Evolutionary conservation across 805 yeast genomes (phyloP).

Genomic region (Hanseniaspora mollemarum): DNA sequence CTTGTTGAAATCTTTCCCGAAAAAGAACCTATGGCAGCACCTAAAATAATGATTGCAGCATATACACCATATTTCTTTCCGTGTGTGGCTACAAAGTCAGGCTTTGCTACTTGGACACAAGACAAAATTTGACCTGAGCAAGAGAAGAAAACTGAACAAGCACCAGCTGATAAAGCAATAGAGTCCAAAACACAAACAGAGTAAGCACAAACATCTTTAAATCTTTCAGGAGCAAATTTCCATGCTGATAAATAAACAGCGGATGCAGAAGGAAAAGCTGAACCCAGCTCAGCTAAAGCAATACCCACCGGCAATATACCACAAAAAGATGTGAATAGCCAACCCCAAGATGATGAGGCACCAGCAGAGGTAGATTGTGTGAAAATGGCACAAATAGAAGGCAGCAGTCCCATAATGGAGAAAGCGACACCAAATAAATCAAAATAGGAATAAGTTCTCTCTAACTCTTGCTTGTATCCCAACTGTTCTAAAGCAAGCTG

Average conservation of each 20-base stretch:
- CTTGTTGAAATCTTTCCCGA: conserved; percentile 48
- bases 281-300: conserved; percentile 54
- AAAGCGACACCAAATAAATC: conserved; percentile 64
- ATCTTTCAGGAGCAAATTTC: conserved; percentile 48
- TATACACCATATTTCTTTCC: conserved; percentile 54
- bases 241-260: conserved; percentile 62
- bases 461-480: conserved; percentile 61
- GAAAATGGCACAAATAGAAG: conserved; percentile 49
- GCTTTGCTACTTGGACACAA: conserved; percentile 39
- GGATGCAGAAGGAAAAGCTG: conserved; percentile 65
- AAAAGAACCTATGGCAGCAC: conserved; percentile 42
- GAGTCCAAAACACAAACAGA: conserved; percentile 59
- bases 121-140: conserved; percentile 50
- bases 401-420: conserved; percentile 60
- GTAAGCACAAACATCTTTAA: conserved; percentile 45
- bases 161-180: conserved; percentile 52
- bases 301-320: conserved; percentile 50
- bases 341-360: conserved; percentile 57
- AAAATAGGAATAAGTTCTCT: conserved; percentile 47
- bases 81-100: conserved; percentile 44
- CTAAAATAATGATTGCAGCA: conserved; percentile 47
- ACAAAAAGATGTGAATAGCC: conserved; percentile 45
- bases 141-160: conserved; percentile 61
- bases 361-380: conserved; percentile 49
- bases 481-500: conserved; percentile 30